Percentiles rank a stretch among this genome's conserved stretches.
These are phyloP conservation scores for Penicillium occitanis DNA, from an alignment of 2,329 filamentous ascomycete genomes.

Conservation along the genomic window DNA sequence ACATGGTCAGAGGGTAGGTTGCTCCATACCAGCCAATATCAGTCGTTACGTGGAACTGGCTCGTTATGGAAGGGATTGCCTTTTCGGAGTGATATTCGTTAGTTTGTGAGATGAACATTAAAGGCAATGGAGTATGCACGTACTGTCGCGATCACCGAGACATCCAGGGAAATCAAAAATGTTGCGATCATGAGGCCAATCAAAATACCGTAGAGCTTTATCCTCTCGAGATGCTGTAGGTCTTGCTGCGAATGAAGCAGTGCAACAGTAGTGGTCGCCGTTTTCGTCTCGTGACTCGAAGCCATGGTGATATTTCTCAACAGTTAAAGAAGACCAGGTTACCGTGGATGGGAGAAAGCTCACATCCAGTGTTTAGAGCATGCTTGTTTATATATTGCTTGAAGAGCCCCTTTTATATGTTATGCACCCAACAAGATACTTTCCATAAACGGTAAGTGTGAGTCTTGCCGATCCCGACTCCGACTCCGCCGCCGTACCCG, in stretches of 20 bases:
- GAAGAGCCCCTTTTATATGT: not conserved
- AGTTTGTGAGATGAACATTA: not conserved
- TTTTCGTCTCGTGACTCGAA: not conserved
- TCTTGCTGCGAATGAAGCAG: not conserved
- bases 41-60: not conserved
- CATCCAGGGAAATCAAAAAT: not conserved
- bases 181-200: not conserved
- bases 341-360: not conserved
- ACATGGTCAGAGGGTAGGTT: not conserved
- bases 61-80: not conserved
- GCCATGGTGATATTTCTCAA: not conserved
- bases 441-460: not conserved
- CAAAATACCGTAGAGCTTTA: not conserved
- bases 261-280: not conserved
- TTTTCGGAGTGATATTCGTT: not conserved
- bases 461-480: not conserved
- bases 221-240: not conserved
- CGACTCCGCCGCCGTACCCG: not conserved
- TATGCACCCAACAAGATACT: not conserved
- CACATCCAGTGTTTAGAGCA: not conserved
- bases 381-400: not conserved
- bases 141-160: not conserved
- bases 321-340: not conserved
- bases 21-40: conserved; percentile 1
- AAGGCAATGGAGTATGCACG: not conserved